A percentile compares a stretch with the other conserved stretches of the same genome.
Conservation (phyloP, 2,329 filamentous ascomycete species). For the Purpureocillium takamizusanense region DNA sequence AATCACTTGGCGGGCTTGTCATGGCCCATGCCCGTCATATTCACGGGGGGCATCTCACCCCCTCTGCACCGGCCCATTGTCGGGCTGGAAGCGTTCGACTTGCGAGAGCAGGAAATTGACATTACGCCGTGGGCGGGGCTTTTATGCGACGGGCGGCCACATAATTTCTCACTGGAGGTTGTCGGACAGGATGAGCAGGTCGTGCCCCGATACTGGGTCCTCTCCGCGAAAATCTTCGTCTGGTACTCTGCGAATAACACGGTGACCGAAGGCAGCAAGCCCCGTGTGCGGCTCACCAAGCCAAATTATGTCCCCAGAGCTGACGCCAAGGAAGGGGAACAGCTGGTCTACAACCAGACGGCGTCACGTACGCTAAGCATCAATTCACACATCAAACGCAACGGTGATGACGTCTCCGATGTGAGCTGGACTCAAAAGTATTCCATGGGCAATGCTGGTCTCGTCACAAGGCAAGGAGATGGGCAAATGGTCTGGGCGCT, state of each 20-base stretch:
- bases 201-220: conserved; percentile 47
- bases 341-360: conserved; percentile 27
- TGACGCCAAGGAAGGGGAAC: not conserved
- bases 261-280: conserved; percentile 23
- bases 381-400: conserved; percentile 38
- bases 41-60: conserved; percentile 72
- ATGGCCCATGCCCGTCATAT: conserved; percentile 77
- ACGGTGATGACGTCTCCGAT: conserved; percentile 15
- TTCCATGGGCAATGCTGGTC: conserved; percentile 41
- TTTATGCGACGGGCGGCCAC: conserved; percentile 54
- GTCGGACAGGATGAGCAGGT: conserved; percentile 54
- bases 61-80: conserved; percentile 71
- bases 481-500: conserved; percentile 25
- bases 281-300: not conserved
- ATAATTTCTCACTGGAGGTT: conserved; percentile 61
- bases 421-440: conserved; percentile 49
- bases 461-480: conserved; percentile 25
- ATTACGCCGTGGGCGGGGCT: conserved; percentile 67
- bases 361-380: conserved; percentile 53
- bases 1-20: conserved; percentile 62
- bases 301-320: not conserved
- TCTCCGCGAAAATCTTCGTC: conserved; percentile 74
- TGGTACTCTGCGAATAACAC: conserved; percentile 53
- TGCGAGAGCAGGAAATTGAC: conserved; percentile 74
- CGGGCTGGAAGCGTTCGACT: conserved; percentile 69